A percentile compares a stretch with the other conserved stretches of the same genome.
phyloP scores from a whole-genome alignment of 345 rosid genomes.

The Hibiscus syriacus region DNA sequence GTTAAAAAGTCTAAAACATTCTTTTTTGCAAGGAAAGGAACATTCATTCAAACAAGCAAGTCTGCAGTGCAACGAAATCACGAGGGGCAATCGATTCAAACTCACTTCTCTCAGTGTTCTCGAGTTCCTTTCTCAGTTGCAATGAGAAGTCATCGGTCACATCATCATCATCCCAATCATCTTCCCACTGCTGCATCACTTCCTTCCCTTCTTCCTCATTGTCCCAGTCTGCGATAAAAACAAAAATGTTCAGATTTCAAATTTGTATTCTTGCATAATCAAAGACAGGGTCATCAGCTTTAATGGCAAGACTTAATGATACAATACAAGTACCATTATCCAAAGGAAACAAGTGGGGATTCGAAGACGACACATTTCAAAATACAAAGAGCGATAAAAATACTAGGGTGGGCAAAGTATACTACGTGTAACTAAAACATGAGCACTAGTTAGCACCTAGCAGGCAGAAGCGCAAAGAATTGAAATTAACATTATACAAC shows the following conservation, averaged over 20 bases:
- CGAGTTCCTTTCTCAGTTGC: constrained; percentile 81
- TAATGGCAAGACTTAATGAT: neutral
- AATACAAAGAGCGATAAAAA: too few species aligned
- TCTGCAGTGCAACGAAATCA: neutral
- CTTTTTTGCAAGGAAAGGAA: neutral
- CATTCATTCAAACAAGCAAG: constrained; percentile 1
- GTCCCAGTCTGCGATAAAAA: constrained; percentile 4
- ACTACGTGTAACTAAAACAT: neutral
- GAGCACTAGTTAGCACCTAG: neutral
- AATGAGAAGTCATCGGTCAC: constrained; percentile 35
- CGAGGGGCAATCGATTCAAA: neutral
- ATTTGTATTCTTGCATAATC: neutral
- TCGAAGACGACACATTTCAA: neutral
- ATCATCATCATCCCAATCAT: constrained; percentile 15
- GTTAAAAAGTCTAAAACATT: neutral
- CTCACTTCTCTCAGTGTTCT: constrained; percentile 25
- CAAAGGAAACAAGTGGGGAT: neutral
- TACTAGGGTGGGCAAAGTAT: neutral
- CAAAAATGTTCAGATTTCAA: neutral
- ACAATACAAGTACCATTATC: neutral
- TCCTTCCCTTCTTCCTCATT: constrained; percentile 5
- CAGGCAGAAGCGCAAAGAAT: neutral
- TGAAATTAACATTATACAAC: neutral
- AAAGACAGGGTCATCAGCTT: neutral
- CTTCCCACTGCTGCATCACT: constrained; percentile 8